Evolutionary conservation across 1,139 yeast species (phyloP).

Genomic region (Pichia norvegensis): DNA sequence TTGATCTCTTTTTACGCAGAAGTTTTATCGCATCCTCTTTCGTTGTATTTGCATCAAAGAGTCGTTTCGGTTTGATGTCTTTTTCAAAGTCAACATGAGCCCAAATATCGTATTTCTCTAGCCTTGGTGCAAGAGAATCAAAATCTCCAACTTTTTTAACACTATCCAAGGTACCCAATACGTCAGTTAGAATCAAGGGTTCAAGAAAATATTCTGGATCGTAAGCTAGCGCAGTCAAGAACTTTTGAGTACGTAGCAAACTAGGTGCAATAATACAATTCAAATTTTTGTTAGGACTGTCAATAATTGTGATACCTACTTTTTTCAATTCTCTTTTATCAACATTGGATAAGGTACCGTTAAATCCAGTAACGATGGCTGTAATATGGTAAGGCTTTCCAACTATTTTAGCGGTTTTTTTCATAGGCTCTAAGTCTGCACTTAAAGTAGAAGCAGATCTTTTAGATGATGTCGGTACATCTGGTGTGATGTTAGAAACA

Average conservation of each 20-base stretch:
- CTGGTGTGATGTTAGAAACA: not conserved
- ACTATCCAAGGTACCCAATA: slow-evolving; percentile 31
- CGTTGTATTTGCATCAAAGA: slow-evolving; percentile 24
- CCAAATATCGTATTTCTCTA: slow-evolving; percentile 22
- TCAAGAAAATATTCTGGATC: slow-evolving; percentile 34
- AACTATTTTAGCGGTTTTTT: slow-evolving; percentile 2
- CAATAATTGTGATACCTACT: slow-evolving; percentile 38
- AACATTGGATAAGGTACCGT: slow-evolving; percentile 33
- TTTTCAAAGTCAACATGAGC: slow-evolving; percentile 29
- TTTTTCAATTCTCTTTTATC: slow-evolving; percentile 32
- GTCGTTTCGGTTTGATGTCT: slow-evolving; percentile 19
- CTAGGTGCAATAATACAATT: slow-evolving; percentile 63
- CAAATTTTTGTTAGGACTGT: slow-evolving; percentile 30
- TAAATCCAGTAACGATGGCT: slow-evolving; percentile 62
- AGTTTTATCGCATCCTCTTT: slow-evolving; percentile 28
- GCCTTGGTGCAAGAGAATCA: slow-evolving; percentile 26
- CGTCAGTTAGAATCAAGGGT: slow-evolving; percentile 40
- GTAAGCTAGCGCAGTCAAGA: slow-evolving; percentile 42
- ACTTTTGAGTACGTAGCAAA: slow-evolving; percentile 77
- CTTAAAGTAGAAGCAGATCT: not conserved
- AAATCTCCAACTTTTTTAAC: slow-evolving; percentile 25
- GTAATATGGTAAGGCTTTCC: slow-evolving; percentile 31
- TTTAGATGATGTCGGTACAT: slow-evolving; percentile 2
- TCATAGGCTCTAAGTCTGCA: not conserved
- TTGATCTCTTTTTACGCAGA: slow-evolving; percentile 23